Evolutionary conservation across 2,329 filamentous ascomycete species (phyloP), one percentile per base, ranked within the genome.

Genomic region (Neonectria neomacrospora): DNA sequence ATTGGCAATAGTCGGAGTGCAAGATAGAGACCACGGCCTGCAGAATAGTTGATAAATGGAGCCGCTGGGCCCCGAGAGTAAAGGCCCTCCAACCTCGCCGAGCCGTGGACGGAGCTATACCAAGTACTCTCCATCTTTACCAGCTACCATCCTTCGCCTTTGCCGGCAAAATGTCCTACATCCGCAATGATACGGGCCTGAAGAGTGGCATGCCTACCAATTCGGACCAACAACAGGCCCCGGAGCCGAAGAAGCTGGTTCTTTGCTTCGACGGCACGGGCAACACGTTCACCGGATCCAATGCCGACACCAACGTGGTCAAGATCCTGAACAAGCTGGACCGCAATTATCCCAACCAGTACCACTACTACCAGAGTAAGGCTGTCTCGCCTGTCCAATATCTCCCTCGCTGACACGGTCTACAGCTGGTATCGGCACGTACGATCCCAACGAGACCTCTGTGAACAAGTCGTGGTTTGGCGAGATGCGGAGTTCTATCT

Each of bases 231-330:
- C 37, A 18, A 18, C 37, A 20, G 12, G 37, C n/a, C 4, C 37
- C 37, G 41, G 73, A 74, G 64, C 71, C 74, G 1, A 80, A 76
- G 68, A 82, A 82, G 66, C 77, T 84, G 16, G 72, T 84, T 5
- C 74, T 84, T 14, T 84, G 80, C 70, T 84, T 84, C 52, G 82
- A 84, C 61, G 82, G 82, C 32, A 84, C 82, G 1, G 82, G 82
- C 4, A 83, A 82, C 64, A 77, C 76, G 0, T 83, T 82, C 65
- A 81, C 72, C 10, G 81, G 81, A 8, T 79, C 80, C 45, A 80
- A 81, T 61, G 76, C 79, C 5, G 84, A 86, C 69, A 85, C 83
- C 16, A 86, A 86, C 57, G 82, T 86, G 2, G 80, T 86, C 55
- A 86, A 86, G 69, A 74, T 86, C 10, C 76, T 82, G 41, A 76